These are phyloP conservation scores for Solanum pinnatisectum DNA, from an alignment of 257 asterid species.

Conservation along the genomic window DNA sequence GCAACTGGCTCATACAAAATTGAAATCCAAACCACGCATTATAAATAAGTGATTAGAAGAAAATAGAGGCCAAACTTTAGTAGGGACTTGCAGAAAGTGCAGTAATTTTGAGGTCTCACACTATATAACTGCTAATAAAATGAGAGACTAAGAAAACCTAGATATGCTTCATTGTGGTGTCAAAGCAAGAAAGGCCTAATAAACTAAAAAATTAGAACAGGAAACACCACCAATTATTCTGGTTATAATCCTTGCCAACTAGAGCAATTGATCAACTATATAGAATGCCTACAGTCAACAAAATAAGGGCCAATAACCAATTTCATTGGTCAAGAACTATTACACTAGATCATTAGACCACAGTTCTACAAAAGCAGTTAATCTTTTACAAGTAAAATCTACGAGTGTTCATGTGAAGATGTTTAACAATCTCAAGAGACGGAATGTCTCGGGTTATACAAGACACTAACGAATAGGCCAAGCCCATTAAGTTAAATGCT, in stretches of 20 bases:
- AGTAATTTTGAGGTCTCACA: not conserved
- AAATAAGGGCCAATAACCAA: not conserved
- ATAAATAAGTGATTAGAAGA: not conserved
- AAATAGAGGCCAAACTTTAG: not conserved
- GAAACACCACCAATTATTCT: not conserved
- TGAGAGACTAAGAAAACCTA: not conserved
- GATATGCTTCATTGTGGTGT: not conserved
- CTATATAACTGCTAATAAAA: not conserved
- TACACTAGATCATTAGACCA: not conserved
- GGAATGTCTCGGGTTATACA: not conserved
- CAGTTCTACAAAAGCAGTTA: not conserved
- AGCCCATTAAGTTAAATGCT: not conserved
- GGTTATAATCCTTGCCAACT: not conserved
- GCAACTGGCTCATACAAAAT: constrained; percentile 55
- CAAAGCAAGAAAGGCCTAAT: not conserved
- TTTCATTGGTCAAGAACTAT: not conserved
- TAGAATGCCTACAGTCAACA: not conserved
- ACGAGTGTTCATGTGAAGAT: not conserved
- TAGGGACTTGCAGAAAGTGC: not conserved
- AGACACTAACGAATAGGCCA: not conserved
- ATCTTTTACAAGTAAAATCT: not conserved
- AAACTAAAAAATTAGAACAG: not conserved
- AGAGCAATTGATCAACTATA: not conserved
- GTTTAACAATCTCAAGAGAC: not conserved
- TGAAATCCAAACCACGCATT: not conserved